Conservation (phyloP, 805 yeast species). For the Danielia oregonensis region DNA sequence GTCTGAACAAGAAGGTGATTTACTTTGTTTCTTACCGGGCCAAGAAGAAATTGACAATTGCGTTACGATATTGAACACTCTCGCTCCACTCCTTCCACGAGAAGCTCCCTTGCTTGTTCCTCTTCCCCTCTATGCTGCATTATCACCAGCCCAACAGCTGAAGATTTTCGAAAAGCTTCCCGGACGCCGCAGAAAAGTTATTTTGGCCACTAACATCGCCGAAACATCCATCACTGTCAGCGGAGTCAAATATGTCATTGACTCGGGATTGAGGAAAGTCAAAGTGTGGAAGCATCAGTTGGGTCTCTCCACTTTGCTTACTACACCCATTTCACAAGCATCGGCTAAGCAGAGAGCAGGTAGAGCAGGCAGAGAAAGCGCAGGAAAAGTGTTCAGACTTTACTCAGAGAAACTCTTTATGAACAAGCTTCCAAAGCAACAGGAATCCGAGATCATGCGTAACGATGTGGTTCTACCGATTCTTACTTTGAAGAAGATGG, state of each 20-base stretch:
- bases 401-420: slow-evolving; percentile 71
- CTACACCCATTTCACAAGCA: slow-evolving; percentile 90
- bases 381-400: slow-evolving; percentile 82
- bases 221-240: slow-evolving; percentile 96
- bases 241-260: slow-evolving; percentile 90
- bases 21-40: slow-evolving; percentile 90
- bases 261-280: slow-evolving; percentile 88
- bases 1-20: slow-evolving; percentile 82
- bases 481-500: slow-evolving; percentile 75
- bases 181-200: slow-evolving; percentile 73
- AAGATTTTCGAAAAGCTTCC: slow-evolving; percentile 68
- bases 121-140: slow-evolving; percentile 88
- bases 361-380: slow-evolving; percentile 97
- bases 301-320: slow-evolving; percentile 87
- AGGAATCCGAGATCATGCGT: slow-evolving; percentile 90
- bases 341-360: slow-evolving; percentile 95
- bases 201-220: slow-evolving; percentile 92
- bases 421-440: slow-evolving; percentile 60
- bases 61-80: slow-evolving; percentile 53
- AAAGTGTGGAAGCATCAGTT: slow-evolving; percentile 93
- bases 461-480: slow-evolving; percentile 84
- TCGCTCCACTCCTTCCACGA: slow-evolving; percentile 64
- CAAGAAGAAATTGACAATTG: slow-evolving; percentile 96
- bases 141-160: slow-evolving; percentile 80
- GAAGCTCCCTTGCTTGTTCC: slow-evolving; percentile 75